phyloP scores from a whole-genome alignment of 768 basidiomycete genomes.

The Cystofilobasidium capitatum region DNA sequence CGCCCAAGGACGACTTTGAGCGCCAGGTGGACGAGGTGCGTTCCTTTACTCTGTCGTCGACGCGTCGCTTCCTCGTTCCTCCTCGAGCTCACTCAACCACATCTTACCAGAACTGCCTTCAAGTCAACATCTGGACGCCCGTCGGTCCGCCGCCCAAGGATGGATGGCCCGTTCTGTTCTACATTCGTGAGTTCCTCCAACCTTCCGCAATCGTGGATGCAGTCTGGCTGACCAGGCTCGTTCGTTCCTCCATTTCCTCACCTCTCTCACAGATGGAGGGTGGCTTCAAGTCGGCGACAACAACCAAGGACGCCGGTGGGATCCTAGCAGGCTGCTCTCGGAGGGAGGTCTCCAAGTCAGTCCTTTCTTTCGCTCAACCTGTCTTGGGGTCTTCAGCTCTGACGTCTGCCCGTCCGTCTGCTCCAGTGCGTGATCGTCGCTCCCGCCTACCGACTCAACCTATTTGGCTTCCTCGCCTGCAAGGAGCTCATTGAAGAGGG shows the following conservation, averaged over 20 bases:
- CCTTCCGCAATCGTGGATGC: too few relatives aligned
- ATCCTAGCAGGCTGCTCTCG: neutral
- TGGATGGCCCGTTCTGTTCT: constrained; percentile 16
- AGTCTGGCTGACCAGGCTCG: too few relatives aligned
- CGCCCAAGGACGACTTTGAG: neutral
- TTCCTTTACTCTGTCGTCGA: too few relatives aligned
- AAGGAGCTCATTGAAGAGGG: constrained; percentile 10
- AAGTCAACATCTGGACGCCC: constrained; percentile 17
- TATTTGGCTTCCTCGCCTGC: constrained; percentile 16
- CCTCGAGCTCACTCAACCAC: too few relatives aligned
- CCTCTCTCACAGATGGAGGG: neutral
- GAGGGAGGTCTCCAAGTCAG: constrained; percentile 2
- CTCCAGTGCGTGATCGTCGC: constrained; percentile 12
- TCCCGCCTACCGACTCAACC: neutral
- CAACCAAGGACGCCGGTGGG: constrained; percentile 9
- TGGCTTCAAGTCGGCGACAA: constrained; percentile 19
- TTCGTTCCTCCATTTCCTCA: too few relatives aligned
- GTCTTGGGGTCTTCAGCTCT: neutral
- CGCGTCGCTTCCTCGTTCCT: neutral
- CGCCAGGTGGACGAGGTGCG: neutral
- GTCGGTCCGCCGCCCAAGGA: neutral
- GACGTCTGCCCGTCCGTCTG: neutral
- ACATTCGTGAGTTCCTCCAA: neutral
- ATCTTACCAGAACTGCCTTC: neutral
- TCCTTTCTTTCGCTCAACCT: neutral